Evolutionary conservation across 768 basidiomycete species (phyloP).

Genomic region (Wakefieldia striispora): DNA sequence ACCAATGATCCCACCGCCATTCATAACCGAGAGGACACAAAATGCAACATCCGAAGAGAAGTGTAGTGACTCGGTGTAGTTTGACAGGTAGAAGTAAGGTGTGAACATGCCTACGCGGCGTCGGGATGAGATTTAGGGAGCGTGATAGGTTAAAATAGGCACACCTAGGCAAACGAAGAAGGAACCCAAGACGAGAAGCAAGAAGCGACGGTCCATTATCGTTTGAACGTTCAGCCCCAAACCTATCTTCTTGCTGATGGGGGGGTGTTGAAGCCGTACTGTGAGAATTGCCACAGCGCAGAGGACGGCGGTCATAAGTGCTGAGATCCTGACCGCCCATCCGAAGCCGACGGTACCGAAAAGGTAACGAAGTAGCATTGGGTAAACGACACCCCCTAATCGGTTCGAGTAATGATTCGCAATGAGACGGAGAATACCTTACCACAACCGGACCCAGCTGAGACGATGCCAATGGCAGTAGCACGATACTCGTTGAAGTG

Average conservation of each 20-base stretch:
- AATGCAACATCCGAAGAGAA: slow-evolving; percentile 43
- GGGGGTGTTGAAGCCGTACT: slow-evolving; percentile 36
- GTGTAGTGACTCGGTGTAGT: slow-evolving; percentile 46
- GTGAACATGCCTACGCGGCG: slow-evolving; percentile 57
- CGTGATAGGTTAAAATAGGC: slow-evolving; percentile 16
- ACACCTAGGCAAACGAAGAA: slow-evolving; percentile 60
- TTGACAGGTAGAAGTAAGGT: slow-evolving; percentile 68
- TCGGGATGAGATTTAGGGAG: slow-evolving; percentile 1
- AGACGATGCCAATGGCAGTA: slow-evolving; percentile 68
- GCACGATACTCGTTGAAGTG: slow-evolving; percentile 65
- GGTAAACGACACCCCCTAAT: slow-evolving; percentile 67
- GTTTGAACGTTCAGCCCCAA: slow-evolving; percentile 24
- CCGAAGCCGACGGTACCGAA: slow-evolving; percentile 56
- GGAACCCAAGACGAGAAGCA: slow-evolving; percentile 53
- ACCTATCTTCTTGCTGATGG: slow-evolving; percentile 14
- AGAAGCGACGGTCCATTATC: slow-evolving; percentile 50
- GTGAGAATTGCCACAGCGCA: slow-evolving; percentile 47
- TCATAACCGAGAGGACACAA: slow-evolving; percentile 63
- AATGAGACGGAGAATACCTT: slow-evolving; percentile 7
- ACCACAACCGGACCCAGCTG: slow-evolving; percentile 70
- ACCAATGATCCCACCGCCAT: slow-evolving; percentile 64
- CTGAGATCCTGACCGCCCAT: slow-evolving; percentile 61
- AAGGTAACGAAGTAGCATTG: slow-evolving; percentile 58
- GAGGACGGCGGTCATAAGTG: slow-evolving; percentile 46
- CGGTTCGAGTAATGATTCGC: slow-evolving; percentile 19